These are phyloP conservation scores for Paxillus ammoniavirescens DNA, from an alignment of 768 basidiomycete species.

Conservation along the genomic window DNA sequence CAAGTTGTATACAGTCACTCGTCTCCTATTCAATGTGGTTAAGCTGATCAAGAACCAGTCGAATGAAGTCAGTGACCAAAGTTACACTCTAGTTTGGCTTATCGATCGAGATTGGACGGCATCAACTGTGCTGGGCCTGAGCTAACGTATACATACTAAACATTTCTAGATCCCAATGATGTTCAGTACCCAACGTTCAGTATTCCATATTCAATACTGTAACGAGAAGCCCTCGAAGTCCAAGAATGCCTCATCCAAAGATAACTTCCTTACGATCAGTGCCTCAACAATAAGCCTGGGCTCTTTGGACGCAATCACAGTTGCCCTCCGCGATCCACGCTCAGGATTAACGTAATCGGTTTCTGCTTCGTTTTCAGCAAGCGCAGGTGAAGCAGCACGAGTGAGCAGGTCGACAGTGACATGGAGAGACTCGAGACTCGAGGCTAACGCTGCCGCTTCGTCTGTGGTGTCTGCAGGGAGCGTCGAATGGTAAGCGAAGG, in stretches of 20 bases:
- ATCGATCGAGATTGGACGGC: too few species aligned
- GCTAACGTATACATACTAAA: too few species aligned
- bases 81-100: too few species aligned
- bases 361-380: conserved; percentile 12
- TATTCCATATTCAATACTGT: background rate
- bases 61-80: too few species aligned
- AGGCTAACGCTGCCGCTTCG: conserved; percentile 25
- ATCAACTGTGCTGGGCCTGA: too few species aligned
- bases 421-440: conserved; percentile 34
- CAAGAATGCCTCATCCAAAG: conserved; percentile 70
- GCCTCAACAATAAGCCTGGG: conserved; percentile 78
- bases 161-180: conserved; percentile 36
- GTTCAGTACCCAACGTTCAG: conserved; percentile 5
- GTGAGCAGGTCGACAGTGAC: conserved; percentile 25
- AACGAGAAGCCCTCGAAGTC: conserved; percentile 66
- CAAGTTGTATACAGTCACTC: too few species aligned
- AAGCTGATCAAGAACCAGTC: too few species aligned
- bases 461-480: background rate
- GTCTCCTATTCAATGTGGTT: too few species aligned
- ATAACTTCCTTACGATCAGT: conserved; percentile 75
- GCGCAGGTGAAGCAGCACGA: conserved; percentile 2
- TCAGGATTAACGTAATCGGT: conserved; percentile 7
- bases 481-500: background rate
- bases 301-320: conserved; percentile 18
- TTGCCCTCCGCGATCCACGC: conserved; percentile 1